Evolutionary conservation across 2,329 filamentous ascomycete genomes (phyloP).

Genomic region (Venturia asperata): DNA sequence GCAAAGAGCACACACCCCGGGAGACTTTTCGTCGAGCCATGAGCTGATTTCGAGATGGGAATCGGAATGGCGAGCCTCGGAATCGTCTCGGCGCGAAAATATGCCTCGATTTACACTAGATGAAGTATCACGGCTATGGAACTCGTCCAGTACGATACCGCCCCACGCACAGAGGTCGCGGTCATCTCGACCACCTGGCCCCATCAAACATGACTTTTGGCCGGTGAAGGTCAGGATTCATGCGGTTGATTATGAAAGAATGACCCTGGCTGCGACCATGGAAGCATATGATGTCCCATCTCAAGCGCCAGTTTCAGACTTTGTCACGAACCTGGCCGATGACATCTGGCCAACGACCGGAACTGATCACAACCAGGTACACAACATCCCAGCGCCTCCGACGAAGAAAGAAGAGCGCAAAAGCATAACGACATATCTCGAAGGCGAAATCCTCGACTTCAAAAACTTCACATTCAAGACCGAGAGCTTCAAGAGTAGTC

Average conservation of each 20-base stretch:
- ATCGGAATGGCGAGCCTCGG: constrained; percentile 9
- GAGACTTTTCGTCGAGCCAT: constrained; percentile 12
- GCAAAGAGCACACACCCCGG: constrained; percentile 46
- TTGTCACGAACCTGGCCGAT: not conserved
- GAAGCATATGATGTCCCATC: constrained; percentile 61
- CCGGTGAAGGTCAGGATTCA: constrained; percentile 61
- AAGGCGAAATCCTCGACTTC: constrained; percentile 63
- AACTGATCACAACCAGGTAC: not conserved
- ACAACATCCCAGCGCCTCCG: constrained; percentile 21
- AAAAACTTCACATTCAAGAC: constrained; percentile 45
- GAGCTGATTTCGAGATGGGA: constrained; percentile 3
- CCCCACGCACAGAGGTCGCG: constrained; percentile 16
- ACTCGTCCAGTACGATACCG: not conserved
- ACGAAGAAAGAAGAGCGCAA: constrained; percentile 22
- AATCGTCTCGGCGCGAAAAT: constrained; percentile 13
- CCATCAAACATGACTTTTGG: constrained; percentile 46
- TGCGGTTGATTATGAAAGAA: constrained; percentile 51
- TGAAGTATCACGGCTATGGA: constrained; percentile 12
- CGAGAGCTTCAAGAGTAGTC: constrained; percentile 40
- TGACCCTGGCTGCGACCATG: constrained; percentile 62
- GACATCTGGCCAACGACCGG: constrained; percentile 24
- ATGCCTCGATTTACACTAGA: constrained; percentile 4
- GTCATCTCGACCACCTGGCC: not conserved
- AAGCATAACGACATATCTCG: constrained; percentile 57
- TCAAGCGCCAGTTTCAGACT: constrained; percentile 25